Evolutionary conservation across 2,329 filamentous ascomycete genomes (phyloP).

Genomic region (Calonectria ilicicola): DNA sequence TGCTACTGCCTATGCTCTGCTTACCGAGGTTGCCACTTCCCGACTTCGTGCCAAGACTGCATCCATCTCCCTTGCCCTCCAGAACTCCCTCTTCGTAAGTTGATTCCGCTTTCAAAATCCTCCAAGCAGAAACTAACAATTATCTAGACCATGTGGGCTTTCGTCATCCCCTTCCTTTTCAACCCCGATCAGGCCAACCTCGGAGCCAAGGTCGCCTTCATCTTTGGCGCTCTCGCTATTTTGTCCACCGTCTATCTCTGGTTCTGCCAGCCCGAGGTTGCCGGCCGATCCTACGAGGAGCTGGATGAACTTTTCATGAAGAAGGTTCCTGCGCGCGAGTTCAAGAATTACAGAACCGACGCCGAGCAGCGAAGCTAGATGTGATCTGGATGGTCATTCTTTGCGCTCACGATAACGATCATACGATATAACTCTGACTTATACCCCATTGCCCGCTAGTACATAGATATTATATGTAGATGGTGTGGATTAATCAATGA

Average conservation of each 20-base stretch:
- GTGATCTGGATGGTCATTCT: background rate
- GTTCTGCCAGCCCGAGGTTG: constrained; percentile 52
- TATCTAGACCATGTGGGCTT: constrained; percentile 31
- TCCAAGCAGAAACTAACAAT: background rate
- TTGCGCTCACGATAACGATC: constrained; percentile 7
- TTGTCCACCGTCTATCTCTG: constrained; percentile 48
- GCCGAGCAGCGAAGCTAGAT: constrained; percentile 20
- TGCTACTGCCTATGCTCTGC: constrained; percentile 32
- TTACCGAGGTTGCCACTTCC: constrained; percentile 32
- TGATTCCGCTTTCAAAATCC: background rate
- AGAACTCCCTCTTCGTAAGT: constrained; percentile 33
- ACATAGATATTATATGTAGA: background rate
- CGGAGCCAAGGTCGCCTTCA: constrained; percentile 34
- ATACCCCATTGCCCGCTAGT: background rate
- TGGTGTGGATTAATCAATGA: constrained; percentile 16
- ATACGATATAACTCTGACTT: background rate
- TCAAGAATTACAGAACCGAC: constrained; percentile 37
- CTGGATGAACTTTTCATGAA: constrained; percentile 44
- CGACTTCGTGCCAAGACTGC: constrained; percentile 34
- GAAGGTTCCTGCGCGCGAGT: constrained; percentile 39
- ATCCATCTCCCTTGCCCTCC: constrained; percentile 30
- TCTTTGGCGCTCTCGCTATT: constrained; percentile 50
- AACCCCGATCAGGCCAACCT: constrained; percentile 37
- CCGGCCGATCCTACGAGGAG: constrained; percentile 40
- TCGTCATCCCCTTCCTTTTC: constrained; percentile 37